Conservation (phyloP, 345 rosid genomes). For the Ceriops decandra region DNA sequence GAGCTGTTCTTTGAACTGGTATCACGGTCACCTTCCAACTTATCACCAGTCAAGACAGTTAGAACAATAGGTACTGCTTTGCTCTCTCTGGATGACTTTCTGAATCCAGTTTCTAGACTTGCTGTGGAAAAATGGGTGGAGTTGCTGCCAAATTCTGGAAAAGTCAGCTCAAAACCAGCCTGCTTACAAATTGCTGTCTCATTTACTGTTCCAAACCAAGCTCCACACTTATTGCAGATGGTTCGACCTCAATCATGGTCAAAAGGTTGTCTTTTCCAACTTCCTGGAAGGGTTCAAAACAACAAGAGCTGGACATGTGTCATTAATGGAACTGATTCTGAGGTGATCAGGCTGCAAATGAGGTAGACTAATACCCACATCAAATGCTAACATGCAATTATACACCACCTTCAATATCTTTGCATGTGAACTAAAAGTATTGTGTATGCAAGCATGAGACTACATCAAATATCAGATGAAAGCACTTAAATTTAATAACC, state of each 20-base stretch:
- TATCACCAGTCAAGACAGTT: slow-evolving; percentile 31
- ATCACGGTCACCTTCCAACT: slow-evolving; percentile 48
- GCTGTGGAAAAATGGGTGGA: slow-evolving; percentile 75
- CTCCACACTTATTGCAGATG: slow-evolving; percentile 51
- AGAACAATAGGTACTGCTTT: slow-evolving; percentile 57
- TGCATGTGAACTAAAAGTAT: background rate
- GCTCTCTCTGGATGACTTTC: slow-evolving; percentile 54
- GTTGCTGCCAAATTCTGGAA: slow-evolving; percentile 44
- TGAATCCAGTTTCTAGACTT: slow-evolving; percentile 62
- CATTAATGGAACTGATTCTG: slow-evolving; percentile 49
- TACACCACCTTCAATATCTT: background rate
- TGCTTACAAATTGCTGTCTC: slow-evolving; percentile 65
- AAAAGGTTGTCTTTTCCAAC: slow-evolving; percentile 57
- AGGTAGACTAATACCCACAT: slow-evolving; percentile 48
- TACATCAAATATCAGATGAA: background rate
- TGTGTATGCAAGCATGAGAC: background rate
- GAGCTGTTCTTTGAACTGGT: slow-evolving; percentile 70
- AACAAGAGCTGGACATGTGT: slow-evolving; percentile 43
- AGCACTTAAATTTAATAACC: background rate
- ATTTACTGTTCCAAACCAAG: slow-evolving; percentile 55
- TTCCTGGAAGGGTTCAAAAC: slow-evolving; percentile 40
- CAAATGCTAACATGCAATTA: slow-evolving; percentile 7
- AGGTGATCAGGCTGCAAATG: slow-evolving; percentile 74
- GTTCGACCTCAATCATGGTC: slow-evolving; percentile 38
- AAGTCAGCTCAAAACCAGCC: slow-evolving; percentile 39